These are phyloP conservation scores for Trichoderma pleuroti DNA, from an alignment of 2,329 filamentous ascomycete genomes.

Conservation along the genomic window DNA sequence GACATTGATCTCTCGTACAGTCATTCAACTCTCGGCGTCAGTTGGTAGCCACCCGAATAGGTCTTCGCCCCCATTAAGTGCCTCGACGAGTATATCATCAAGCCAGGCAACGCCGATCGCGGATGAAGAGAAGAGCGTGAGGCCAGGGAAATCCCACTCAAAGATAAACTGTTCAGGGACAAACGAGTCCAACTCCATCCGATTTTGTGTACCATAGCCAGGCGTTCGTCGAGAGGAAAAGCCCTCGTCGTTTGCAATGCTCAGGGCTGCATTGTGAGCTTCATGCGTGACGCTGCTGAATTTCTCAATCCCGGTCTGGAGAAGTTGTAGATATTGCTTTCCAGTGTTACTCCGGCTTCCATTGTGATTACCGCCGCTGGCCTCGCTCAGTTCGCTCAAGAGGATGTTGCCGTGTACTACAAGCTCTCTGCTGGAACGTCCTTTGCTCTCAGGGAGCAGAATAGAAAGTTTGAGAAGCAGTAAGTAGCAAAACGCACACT, in stretches of 20 bases:
- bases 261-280: background rate
- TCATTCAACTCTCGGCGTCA: background rate
- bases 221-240: background rate
- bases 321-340: constrained; percentile 28
- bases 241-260: background rate
- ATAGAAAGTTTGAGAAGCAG: constrained; percentile 51
- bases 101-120: constrained; percentile 27
- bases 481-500: constrained; percentile 55
- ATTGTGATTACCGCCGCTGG: constrained; percentile 18
- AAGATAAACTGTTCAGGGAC: constrained; percentile 53
- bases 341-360: constrained; percentile 34
- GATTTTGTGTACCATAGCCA: constrained; percentile 20
- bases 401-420: constrained; percentile 23
- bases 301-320: constrained; percentile 26
- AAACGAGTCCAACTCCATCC: constrained; percentile 50
- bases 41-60: constrained; percentile 16
- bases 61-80: constrained; percentile 26
- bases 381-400: constrained; percentile 27
- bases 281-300: constrained; percentile 21
- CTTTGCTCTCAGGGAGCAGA: constrained; percentile 41
- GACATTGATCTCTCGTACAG: no score
- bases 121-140: constrained; percentile 41
- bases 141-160: constrained; percentile 56
- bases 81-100: constrained; percentile 26
- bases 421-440: constrained; percentile 20